Percentiles rank a stretch among this genome's conserved stretches.
Evolutionary conservation across 768 basidiomycete genomes (phyloP).

Genomic region (Daedaleopsis nitida): DNA sequence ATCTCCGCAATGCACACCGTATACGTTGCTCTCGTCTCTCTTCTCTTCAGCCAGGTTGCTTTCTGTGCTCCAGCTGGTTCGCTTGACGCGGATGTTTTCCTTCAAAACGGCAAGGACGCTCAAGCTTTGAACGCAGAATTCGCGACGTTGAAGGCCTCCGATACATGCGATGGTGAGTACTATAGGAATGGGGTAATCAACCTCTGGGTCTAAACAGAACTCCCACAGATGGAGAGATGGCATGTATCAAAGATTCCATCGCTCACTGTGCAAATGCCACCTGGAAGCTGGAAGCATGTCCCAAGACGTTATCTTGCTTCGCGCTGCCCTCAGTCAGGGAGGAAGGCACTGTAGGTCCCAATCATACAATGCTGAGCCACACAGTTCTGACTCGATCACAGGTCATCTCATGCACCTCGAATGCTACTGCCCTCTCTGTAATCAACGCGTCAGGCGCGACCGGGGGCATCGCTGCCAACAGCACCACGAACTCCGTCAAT

Average conservation of each 20-base stretch:
- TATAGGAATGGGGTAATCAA: not conserved
- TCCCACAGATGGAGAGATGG: constrained; percentile 42
- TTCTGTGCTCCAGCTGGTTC: constrained; percentile 21
- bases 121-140: constrained; percentile 55
- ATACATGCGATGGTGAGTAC: constrained; percentile 48
- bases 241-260: constrained; percentile 44
- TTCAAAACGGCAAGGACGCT: constrained; percentile 50
- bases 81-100: constrained; percentile 44
- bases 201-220: not conserved
- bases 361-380: not conserved
- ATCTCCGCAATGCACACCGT: not conserved
- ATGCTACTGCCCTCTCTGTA: constrained; percentile 45
- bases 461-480: constrained; percentile 40
- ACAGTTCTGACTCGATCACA: constrained; percentile 21
- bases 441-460: constrained; percentile 50
- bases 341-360: constrained; percentile 35
- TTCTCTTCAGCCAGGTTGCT: not conserved
- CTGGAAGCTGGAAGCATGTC: constrained; percentile 45
- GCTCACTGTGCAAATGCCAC: constrained; percentile 43
- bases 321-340: constrained; percentile 48
- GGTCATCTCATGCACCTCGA: constrained; percentile 55
- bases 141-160: constrained; percentile 38
- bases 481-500: constrained; percentile 23
- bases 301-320: constrained; percentile 45
- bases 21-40: constrained; percentile 2